A percentile compares a stretch with the other conserved stretches of the same genome.
phyloP scores from a whole-genome alignment of 1,139 yeast genomes.

The Suhomyces taliae region DNA sequence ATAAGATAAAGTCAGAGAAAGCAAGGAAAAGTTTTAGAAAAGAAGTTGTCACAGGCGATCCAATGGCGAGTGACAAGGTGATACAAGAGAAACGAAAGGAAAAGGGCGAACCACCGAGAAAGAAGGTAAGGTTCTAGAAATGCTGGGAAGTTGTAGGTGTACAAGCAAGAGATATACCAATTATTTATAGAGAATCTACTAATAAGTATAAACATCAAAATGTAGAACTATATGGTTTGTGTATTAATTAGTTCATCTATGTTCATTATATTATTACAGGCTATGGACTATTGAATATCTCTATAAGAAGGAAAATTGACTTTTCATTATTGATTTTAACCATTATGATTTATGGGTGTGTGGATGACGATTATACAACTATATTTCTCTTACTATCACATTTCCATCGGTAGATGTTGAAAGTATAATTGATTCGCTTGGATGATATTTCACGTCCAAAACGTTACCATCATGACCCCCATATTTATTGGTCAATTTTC shows the following conservation, averaged over 20 bases:
- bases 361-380: background rate
- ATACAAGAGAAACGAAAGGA: background rate
- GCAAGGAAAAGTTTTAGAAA: constrained; percentile 13
- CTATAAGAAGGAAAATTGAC: too few species aligned
- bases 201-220: too few species aligned
- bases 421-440: constrained; percentile 52
- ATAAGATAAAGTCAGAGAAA: constrained; percentile 25
- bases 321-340: too few species aligned
- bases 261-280: too few species aligned
- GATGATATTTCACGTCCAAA: constrained; percentile 55
- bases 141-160: too few species aligned
- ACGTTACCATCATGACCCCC: constrained; percentile 66
- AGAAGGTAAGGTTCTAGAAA: constrained; percentile 26
- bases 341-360: too few species aligned
- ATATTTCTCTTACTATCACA: constrained; percentile 19
- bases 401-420: too few species aligned
- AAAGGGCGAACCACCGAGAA: constrained; percentile 10
- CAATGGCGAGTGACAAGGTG: constrained; percentile 12
- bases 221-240: too few species aligned
- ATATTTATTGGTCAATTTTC: constrained; percentile 47
- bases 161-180: too few species aligned
- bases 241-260: too few species aligned
- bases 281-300: too few species aligned
- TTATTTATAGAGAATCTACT: too few species aligned
- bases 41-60: constrained; percentile 11